Evolutionary conservation across 2,329 filamentous ascomycete species (phyloP).

Genomic region (Hymenoscyphus infarciens): DNA sequence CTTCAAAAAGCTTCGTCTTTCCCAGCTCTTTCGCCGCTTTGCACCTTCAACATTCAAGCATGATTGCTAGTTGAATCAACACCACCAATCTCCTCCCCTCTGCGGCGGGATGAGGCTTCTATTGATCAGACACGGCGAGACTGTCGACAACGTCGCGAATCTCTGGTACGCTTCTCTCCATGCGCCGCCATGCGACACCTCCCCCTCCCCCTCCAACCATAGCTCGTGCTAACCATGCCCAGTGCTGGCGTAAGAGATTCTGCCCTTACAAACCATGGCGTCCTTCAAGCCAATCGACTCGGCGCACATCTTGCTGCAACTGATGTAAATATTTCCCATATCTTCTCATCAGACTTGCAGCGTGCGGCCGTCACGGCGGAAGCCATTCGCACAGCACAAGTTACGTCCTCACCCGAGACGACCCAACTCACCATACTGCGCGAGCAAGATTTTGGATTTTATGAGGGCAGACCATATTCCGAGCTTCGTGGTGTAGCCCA

Average conservation of each 20-base stretch:
- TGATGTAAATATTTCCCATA: conserved; percentile 59
- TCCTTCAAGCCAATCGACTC: conserved; percentile 71
- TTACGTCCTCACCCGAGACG: conserved; percentile 15
- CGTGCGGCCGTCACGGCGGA: conserved; percentile 70
- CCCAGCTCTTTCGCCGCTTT: neutral
- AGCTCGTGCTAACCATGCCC: conserved; percentile 25
- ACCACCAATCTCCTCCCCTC: conserved; percentile 20
- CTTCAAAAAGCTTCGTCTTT: neutral
- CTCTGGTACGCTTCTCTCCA: conserved; percentile 56
- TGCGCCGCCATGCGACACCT: neutral
- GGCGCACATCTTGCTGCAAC: conserved; percentile 62
- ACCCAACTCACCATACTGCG: conserved; percentile 47
- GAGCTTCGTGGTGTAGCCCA: conserved; percentile 37
- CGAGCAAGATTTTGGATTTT: conserved; percentile 71
- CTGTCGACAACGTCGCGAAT: conserved; percentile 80
- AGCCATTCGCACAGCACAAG: conserved; percentile 58
- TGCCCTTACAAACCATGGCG: conserved; percentile 74
- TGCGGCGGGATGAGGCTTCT: conserved; percentile 57
- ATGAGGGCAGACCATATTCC: conserved; percentile 61
- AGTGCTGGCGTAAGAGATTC: conserved; percentile 81
- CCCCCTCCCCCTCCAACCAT: neutral
- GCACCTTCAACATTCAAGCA: conserved; percentile 15
- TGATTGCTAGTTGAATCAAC: conserved; percentile 24
- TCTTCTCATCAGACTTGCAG: conserved; percentile 76
- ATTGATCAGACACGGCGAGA: conserved; percentile 84